Base-by-base conservation (phyloP, 495 filamentous ascomycete species). In the Penicillium egyptiacum region DNA sequence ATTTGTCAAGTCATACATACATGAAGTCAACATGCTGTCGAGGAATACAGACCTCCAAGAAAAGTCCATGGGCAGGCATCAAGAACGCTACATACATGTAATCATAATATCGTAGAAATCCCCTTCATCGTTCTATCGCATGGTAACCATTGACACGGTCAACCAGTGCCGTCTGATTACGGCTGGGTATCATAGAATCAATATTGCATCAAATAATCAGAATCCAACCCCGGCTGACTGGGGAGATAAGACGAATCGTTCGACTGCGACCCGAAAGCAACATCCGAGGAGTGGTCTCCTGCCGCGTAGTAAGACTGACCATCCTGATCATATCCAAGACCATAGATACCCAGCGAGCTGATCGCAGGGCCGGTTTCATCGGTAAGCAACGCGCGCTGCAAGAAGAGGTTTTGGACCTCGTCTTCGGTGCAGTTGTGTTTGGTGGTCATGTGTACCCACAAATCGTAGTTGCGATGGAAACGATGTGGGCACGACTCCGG, bases 391-490 rank as follows among this genome's bases (percentile, higher is more conserved):
- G 75, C 75, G 23, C 75, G 68, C 53, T 74, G 70, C 61, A 72
- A 68, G 56, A 78, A 77, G n/a, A 79, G 53, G 22, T 74, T 70
- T 14, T 79, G 71, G 40, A 84, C 77, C n/a, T 82, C 75, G 25
- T 79, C 73, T 43, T 82, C 79, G 9, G 67, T 51, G 53, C 75
- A 71, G 7, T 68, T 67, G 55, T 88, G 86, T 42, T 72, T 77
- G 43, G 74, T 70, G 48, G 76, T 71, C 66, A 91, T 74, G 66
- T 95, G 90, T 8, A 81, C 73, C 60, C 83, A 77, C 0, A 91
- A 74, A 60, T 92, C 88, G 55, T 85, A 83, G 46, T 87, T 79
- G 37, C 88, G 81, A 19, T 78, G 72, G 65, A 92, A 95, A 44
- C 79, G 81, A 49, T 80, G 68, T 6, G 69, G 58, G 59, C 89